Evolutionary conservation across 148 eudicot genomes (phyloP).

Genomic region (Persicaria maculosa): DNA sequence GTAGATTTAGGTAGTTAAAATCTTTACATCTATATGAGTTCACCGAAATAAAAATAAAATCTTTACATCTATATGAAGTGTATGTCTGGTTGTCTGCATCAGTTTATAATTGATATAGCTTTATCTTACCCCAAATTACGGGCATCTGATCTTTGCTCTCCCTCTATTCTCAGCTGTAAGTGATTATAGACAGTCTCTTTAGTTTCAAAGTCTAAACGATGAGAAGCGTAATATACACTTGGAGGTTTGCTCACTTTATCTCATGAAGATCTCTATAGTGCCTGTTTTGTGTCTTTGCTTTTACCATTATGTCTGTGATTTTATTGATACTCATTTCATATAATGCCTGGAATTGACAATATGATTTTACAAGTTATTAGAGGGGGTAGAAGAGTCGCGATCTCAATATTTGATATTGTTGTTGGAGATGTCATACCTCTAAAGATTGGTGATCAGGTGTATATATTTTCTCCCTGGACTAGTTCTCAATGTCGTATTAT

Average conservation of each 20-base stretch:
- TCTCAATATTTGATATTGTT: slow-evolving; percentile 31
- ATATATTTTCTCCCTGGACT: neutral
- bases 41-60: too few species aligned
- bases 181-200: slow-evolving; percentile 26
- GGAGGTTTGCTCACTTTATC: slow-evolving; percentile 13
- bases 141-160: slow-evolving; percentile 6
- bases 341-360: neutral
- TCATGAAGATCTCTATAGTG: neutral
- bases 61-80: neutral
- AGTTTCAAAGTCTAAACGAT: slow-evolving; percentile 21
- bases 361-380: slow-evolving; percentile 49
- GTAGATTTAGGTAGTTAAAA: neutral
- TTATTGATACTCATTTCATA: neutral
- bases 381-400: slow-evolving; percentile 28
- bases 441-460: slow-evolving; percentile 37
- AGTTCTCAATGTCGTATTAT: neutral
- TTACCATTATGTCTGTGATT: neutral
- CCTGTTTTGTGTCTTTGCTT: neutral
- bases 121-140: neutral
- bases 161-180: slow-evolving; percentile 22
- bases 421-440: slow-evolving; percentile 31
- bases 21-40: too few species aligned
- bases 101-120: neutral
- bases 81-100: neutral
- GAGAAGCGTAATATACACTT: slow-evolving; percentile 26